Conservation (phyloP, 257 asterid genomes). For the Scutellaria galericulata region DNA sequence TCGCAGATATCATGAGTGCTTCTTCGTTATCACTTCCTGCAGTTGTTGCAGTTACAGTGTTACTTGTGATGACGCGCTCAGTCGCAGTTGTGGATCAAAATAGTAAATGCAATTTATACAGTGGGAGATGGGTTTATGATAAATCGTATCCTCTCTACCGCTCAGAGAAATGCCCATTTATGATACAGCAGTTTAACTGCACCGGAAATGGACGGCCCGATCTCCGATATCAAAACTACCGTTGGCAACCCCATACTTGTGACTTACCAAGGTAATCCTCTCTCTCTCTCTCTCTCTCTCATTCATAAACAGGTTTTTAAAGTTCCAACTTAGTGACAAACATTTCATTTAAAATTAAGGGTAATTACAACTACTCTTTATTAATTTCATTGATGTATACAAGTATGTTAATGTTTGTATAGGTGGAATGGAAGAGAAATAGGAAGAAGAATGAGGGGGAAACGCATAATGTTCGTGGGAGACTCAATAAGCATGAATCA, state of each 20-base stretch:
- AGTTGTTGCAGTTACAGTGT: slow-evolving; percentile 28
- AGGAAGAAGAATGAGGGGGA: slow-evolving; percentile 36
- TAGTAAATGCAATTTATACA: slow-evolving; percentile 44
- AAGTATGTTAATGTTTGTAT: not conserved
- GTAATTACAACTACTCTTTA: too few species aligned
- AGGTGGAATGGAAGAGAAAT: slow-evolving; percentile 44
- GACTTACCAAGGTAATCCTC: slow-evolving; percentile 44
- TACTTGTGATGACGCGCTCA: slow-evolving; percentile 2
- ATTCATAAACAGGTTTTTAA: too few species aligned
- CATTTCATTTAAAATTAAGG: too few species aligned
- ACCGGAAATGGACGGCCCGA: slow-evolving; percentile 54
- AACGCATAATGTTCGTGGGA: slow-evolving; percentile 53
- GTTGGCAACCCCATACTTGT: slow-evolving; percentile 56
- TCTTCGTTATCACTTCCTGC: not conserved
- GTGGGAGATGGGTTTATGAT: slow-evolving; percentile 57
- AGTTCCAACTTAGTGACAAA: too few species aligned
- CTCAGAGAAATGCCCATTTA: slow-evolving; percentile 49
- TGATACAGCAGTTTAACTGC: slow-evolving; percentile 52
- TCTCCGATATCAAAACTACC: slow-evolving; percentile 41
- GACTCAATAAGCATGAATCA: slow-evolving; percentile 55
- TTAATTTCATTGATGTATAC: too few species aligned
- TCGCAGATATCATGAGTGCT: not conserved
- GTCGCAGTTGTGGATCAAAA: not conserved
- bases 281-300: not conserved
- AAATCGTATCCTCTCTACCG: slow-evolving; percentile 52